Base-by-base conservation (phyloP, 2,329 filamentous ascomycete genomes). In the Aspergillus sp. region DNA sequence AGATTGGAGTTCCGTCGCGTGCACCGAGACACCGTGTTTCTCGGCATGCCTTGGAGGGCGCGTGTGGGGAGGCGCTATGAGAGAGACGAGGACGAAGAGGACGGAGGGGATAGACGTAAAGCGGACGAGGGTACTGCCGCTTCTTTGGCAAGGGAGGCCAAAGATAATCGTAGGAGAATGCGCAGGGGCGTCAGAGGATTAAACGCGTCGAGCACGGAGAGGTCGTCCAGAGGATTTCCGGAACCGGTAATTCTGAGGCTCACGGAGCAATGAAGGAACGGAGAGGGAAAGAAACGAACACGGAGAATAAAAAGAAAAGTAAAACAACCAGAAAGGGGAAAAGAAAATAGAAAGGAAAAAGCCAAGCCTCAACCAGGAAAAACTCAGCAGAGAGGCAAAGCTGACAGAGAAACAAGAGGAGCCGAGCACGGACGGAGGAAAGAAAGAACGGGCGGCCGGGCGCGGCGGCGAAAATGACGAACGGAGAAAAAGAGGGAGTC, bases 11-110 rank as follows among this genome's bases (percentile, higher is more conserved):
- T 56, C 59, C 56, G 51, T 54, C 57, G 53, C 54, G 44, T 51
- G 45, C 47, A 49, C 53, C 45, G 51, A 28, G 43, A 49, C 28
- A 33, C 40, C 48, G 44, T 35, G 45, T 55, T 46, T 50, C 50
- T 59, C 56, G 53, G 52, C 59, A 62, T 63, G 51, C 58, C 58
- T 61, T 58, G 57, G 42, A 45, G 8, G 8, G 8, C 30, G 6
- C 6, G 8, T 9, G 8, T 9, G 30, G 30, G 30, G 30, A 32
- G 30, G 30, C 19, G 19, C 8, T 32, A 2, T 32, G 44, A 44
- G 43, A 30, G 39, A 42, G 29, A 26, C 26, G 38, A 43, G 12
- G 26, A 29, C 41, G 12, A 39, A 6, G 38, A 27, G 9, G 7
- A 38, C 28, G n/a, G 36, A 42, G 28, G 28, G 41, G 29, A 44